Conservation (phyloP, 371 early-diverging fungal species). For the Mucor indicus region DNA sequence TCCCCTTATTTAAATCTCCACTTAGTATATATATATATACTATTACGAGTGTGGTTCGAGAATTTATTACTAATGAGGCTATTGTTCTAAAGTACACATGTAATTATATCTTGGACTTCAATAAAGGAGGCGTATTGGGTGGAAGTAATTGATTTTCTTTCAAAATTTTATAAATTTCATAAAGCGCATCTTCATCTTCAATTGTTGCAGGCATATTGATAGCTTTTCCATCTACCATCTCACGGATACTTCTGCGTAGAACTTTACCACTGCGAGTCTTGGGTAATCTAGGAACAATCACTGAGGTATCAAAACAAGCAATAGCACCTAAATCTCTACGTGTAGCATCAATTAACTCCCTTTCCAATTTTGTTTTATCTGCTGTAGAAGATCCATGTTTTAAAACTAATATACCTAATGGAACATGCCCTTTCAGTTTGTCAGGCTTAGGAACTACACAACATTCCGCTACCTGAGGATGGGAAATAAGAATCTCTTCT, state of each 20-base stretch:
- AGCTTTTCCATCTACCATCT: constrained; percentile 64
- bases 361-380: constrained; percentile 28
- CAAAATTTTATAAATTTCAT: constrained; percentile 51
- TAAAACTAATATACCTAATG: constrained; percentile 61
- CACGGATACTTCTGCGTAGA: constrained; percentile 76
- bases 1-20: not conserved
- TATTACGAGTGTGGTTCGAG: no score
- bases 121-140: not conserved
- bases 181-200: constrained; percentile 68
- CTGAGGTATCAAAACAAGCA: constrained; percentile 67
- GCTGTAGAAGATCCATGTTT: constrained; percentile 22
- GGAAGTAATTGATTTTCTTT: constrained; percentile 10
- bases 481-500: constrained; percentile 76
- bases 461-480: constrained; percentile 75
- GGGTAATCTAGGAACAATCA: constrained; percentile 75
- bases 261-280: constrained; percentile 95
- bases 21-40: not conserved
- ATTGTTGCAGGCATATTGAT: constrained; percentile 78
- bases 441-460: constrained; percentile 70
- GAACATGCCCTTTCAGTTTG: constrained; percentile 67
- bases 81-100: not conserved
- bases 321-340: constrained; percentile 74
- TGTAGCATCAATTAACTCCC: constrained; percentile 49
- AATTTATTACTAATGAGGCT: no score
- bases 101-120: constrained; percentile 8